Evolutionary conservation across 2,329 filamentous ascomycete genomes (phyloP).

Genomic region (Tolypocladium pustulatum): DNA sequence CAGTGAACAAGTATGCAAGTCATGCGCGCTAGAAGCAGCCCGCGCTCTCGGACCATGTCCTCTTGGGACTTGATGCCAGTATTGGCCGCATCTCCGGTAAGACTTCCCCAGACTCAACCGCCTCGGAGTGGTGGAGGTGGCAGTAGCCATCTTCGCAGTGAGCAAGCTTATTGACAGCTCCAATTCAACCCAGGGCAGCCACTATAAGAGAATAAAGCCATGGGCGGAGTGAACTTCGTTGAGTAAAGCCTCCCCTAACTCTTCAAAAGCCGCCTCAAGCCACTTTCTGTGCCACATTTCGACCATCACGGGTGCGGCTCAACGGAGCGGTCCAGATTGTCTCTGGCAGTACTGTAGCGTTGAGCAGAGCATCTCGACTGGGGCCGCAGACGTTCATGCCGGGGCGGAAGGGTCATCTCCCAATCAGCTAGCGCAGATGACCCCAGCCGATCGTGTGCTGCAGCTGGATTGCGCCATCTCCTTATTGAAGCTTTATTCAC

Average conservation of each 20-base stretch:
- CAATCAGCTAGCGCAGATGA: neutral
- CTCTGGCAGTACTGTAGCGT: neutral
- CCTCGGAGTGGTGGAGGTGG: neutral
- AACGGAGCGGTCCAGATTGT: no score
- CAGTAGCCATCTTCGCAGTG: neutral
- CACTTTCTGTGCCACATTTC: neutral
- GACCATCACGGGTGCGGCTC: neutral
- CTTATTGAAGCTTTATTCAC: slow-evolving; percentile 16
- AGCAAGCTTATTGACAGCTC: neutral
- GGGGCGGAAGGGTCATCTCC: neutral
- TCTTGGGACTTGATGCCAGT: neutral
- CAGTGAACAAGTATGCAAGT: no score
- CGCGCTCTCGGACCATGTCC: neutral
- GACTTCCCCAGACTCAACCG: neutral
- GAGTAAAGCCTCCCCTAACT: neutral
- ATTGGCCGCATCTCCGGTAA: neutral
- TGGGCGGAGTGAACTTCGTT: neutral
- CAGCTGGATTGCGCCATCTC: neutral
- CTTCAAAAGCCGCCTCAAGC: neutral
- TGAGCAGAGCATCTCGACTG: no score
- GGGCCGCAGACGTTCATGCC: neutral
- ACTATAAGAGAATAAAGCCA: neutral
- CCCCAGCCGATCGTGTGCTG: no score
- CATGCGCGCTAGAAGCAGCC: neutral
- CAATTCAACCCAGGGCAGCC: neutral